Evolutionary conservation across 1,284 basidiomycete species (phyloP).

Genomic region (Apiotrichum mycotoxinovorans): DNA sequence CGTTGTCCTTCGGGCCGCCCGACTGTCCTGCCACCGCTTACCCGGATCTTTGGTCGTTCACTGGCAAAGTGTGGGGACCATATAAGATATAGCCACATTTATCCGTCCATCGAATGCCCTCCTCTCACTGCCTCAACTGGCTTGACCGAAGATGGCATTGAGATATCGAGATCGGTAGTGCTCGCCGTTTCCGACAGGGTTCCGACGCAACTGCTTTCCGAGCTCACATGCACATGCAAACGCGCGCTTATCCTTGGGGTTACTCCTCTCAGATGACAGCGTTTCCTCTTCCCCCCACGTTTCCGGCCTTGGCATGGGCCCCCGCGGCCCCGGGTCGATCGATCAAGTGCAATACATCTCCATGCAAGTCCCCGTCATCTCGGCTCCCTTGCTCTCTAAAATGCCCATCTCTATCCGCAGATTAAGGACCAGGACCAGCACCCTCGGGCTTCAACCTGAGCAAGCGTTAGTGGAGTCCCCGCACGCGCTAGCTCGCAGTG

Average conservation of each 20-base stretch:
- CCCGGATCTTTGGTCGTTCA: too few relatives aligned
- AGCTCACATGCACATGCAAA: neutral
- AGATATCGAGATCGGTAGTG: neutral
- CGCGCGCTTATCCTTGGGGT: neutral
- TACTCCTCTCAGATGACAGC: neutral
- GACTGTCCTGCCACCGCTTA: too few relatives aligned
- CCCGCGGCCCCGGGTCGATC: too few relatives aligned
- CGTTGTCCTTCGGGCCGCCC: too few relatives aligned
- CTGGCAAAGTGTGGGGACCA: too few relatives aligned
- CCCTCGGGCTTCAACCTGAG: constrained; percentile 14
- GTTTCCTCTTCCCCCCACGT: neutral
- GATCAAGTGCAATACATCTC: constrained; percentile 9
- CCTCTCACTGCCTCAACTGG: too few relatives aligned
- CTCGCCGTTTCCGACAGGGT: neutral
- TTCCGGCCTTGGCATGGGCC: too few relatives aligned
- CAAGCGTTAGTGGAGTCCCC: neutral
- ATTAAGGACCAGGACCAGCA: neutral
- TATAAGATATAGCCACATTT: too few relatives aligned
- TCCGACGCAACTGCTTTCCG: neutral
- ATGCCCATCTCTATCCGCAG: neutral
- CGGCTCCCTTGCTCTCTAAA: neutral
- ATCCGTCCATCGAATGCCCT: too few relatives aligned
- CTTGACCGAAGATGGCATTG: too few relatives aligned
- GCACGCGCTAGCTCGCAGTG: neutral
- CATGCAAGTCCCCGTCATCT: neutral